These are phyloP conservation scores for Boletus bicolor DNA, from an alignment of 768 basidiomycete species.

Conservation along the genomic window DNA sequence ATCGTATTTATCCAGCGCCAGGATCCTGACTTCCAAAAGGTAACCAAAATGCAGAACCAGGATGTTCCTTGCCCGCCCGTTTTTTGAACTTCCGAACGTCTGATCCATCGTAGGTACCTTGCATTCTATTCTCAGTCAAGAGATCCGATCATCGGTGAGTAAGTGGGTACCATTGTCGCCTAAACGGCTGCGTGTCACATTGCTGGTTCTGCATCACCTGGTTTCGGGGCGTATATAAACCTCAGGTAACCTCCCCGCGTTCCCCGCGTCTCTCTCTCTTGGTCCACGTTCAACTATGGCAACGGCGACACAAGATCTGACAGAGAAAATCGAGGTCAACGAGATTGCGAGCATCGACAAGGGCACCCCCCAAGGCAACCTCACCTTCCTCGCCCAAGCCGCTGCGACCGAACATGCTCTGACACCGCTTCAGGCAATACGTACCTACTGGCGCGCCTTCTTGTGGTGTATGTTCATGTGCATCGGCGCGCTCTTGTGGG, in stretches of 20 bases:
- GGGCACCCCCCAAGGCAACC: constrained; percentile 1
- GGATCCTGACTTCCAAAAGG: no score
- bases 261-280: neutral
- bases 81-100: no score
- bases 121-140: no score
- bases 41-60: no score
- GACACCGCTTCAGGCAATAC: constrained; percentile 19
- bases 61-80: no score
- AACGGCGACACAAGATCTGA: neutral
- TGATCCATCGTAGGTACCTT: no score
- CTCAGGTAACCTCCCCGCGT: neutral
- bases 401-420: constrained; percentile 23
- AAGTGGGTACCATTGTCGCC: no score
- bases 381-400: constrained; percentile 21
- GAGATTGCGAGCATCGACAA: constrained; percentile 11
- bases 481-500: constrained; percentile 25
- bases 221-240: neutral
- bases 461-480: constrained; percentile 26
- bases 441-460: constrained; percentile 24
- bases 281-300: constrained; percentile 5
- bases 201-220: neutral
- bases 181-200: neutral
- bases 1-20: no score
- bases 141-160: neutral
- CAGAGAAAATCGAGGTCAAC: constrained; percentile 10